Evolutionary conservation across 202 grass and related monocot genomes (phyloP).

Genomic region (Miscanthus sacchariflorus): DNA sequence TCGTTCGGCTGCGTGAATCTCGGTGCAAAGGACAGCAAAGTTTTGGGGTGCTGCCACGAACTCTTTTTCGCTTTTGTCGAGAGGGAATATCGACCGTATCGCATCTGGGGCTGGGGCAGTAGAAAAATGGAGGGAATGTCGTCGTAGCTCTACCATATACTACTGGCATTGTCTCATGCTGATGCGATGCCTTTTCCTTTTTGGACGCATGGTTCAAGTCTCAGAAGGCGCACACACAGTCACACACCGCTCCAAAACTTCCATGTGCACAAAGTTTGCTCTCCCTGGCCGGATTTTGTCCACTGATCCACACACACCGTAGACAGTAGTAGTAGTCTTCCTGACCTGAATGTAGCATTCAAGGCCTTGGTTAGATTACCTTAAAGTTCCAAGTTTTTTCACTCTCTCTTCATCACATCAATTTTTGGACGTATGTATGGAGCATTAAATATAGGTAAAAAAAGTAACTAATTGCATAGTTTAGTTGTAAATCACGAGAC

Average conservation of each 20-base stretch:
- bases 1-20: slow-evolving; percentile 22
- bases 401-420: too few relatives aligned
- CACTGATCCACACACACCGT: background rate
- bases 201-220: background rate
- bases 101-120: background rate
- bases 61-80: slow-evolving; percentile 40
- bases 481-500: too few relatives aligned
- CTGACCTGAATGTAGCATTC: background rate
- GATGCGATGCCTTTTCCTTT: background rate
- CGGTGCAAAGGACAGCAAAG: slow-evolving; percentile 28
- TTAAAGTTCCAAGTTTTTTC: too few relatives aligned
- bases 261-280: background rate
- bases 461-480: too few relatives aligned
- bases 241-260: background rate
- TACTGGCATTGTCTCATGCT: background rate
- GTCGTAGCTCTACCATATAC: background rate
- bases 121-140: background rate
- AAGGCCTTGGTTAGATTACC: too few relatives aligned
- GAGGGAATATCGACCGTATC: slow-evolving; percentile 15
- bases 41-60: slow-evolving; percentile 17
- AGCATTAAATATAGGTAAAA: too few relatives aligned
- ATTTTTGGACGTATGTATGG: too few relatives aligned
- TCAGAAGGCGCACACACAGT: too few relatives aligned
- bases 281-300: too few relatives aligned
- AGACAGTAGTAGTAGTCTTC: background rate